These are phyloP conservation scores for Entelexis paramagnoliae DNA, from an alignment of 1,139 yeast genomes.

Conservation along the genomic window DNA sequence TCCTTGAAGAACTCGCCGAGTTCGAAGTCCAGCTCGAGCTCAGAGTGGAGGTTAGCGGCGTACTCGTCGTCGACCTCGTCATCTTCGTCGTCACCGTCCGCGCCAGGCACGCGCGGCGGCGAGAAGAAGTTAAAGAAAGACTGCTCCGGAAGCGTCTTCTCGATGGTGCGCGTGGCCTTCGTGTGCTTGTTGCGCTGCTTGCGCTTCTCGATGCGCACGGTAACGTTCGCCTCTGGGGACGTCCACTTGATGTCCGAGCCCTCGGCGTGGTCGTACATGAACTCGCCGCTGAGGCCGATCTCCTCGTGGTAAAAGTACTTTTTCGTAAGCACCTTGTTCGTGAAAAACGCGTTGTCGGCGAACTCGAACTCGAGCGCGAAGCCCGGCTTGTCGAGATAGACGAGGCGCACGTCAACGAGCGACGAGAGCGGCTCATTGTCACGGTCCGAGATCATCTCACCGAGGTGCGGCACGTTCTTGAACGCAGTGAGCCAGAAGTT, in stretches of 20 bases:
- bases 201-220: conserved; percentile 82
- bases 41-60: conserved; percentile 67
- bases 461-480: conserved; percentile 71
- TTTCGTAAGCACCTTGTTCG: conserved; percentile 61
- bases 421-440: conserved; percentile 73
- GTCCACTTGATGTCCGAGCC: conserved; percentile 83
- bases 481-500: conserved; percentile 94
- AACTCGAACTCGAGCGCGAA: conserved; percentile 80
- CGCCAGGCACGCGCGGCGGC: conserved; percentile 69
- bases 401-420: conserved; percentile 64
- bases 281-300: conserved; percentile 90
- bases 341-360: conserved; percentile 63
- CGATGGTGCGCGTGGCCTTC: conserved; percentile 92
- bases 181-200: conserved; percentile 97
- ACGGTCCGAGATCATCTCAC: conserved; percentile 80
- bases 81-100: conserved; percentile 34
- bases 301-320: conserved; percentile 92
- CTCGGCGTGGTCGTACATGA: conserved; percentile 92
- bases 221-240: conserved; percentile 68
- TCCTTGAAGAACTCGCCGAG: conserved; percentile 95
- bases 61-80: conserved; percentile 45
- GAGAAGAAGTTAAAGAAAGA: conserved; percentile 92
- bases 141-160: conserved; percentile 83
- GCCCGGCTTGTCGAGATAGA: conserved; percentile 82
- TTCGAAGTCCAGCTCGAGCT: conserved; percentile 86